phyloP scores from a whole-genome alignment of 106 monocot genomes.

The Xerophyta viscosa region DNA sequence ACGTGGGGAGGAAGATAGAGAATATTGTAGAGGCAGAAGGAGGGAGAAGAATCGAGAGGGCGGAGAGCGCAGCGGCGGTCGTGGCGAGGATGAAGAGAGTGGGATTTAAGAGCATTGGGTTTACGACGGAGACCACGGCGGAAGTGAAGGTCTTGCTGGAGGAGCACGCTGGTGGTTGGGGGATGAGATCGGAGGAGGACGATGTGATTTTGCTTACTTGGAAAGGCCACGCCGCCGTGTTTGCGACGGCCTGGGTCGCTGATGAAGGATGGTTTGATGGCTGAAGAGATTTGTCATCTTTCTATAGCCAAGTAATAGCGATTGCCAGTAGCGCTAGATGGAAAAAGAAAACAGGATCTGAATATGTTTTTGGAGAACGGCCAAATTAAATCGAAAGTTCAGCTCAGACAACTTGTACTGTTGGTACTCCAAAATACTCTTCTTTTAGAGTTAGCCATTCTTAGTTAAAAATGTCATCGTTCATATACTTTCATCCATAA shows the following conservation, averaged over 20 bases:
- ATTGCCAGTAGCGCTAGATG: no score
- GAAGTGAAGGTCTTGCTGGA: slow-evolving; percentile 38
- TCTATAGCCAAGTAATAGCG: no score
- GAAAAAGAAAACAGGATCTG: no score
- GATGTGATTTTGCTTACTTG: slow-evolving; percentile 58
- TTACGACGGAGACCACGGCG: slow-evolving; percentile 31
- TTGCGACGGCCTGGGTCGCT: slow-evolving; percentile 43
- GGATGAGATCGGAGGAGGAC: slow-evolving; percentile 60
- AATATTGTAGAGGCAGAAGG: slow-evolving; percentile 40
- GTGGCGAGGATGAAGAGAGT: slow-evolving; percentile 26
- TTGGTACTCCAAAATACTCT: no score
- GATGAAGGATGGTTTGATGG: no score
- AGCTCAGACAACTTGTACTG: no score
- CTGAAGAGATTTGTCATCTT: no score
- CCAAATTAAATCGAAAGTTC: no score
- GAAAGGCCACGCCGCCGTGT: slow-evolving; percentile 60
- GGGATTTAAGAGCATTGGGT: slow-evolving; percentile 11
- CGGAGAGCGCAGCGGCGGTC: slow-evolving; percentile 18
- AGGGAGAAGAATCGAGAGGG: slow-evolving; percentile 30
- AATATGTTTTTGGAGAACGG: no score
- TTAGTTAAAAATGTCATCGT: no score
- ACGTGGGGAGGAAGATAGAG: slow-evolving; percentile 62
- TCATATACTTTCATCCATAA: no score
- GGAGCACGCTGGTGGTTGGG: slow-evolving; percentile 63
- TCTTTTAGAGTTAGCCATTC: no score